phyloP scores from a whole-genome alignment of 2,329 filamentous ascomycete species.

The Nemania sp. region DNA sequence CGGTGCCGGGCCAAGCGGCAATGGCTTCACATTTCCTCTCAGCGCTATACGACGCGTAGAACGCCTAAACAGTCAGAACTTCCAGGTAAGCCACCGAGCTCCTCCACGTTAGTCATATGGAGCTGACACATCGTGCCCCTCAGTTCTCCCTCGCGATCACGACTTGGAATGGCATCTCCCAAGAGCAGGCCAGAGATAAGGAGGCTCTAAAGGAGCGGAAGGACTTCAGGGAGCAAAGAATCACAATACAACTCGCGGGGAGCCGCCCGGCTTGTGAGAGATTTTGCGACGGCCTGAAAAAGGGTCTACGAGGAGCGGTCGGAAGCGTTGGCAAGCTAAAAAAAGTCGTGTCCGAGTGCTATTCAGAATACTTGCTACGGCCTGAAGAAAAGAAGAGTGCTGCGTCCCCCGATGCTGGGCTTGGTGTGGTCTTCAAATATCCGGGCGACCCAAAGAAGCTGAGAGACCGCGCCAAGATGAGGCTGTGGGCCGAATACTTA shows the following conservation, averaged over 20 bases:
- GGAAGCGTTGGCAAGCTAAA: constrained; percentile 86
- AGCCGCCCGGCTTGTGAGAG: constrained; percentile 87
- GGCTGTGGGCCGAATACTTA: constrained; percentile 95
- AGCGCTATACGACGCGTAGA: constrained; percentile 92
- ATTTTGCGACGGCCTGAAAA: constrained; percentile 95
- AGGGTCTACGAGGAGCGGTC: constrained; percentile 81
- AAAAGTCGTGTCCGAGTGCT: constrained; percentile 79
- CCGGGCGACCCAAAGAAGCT: constrained; percentile 94
- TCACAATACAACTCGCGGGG: constrained; percentile 89
- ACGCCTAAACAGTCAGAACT: constrained; percentile 87
- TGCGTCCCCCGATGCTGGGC: constrained; percentile 83
- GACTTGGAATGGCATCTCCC: constrained; percentile 81
- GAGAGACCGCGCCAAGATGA: constrained; percentile 94
- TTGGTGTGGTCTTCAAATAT: constrained; percentile 91
- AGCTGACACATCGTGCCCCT: constrained; percentile 25
- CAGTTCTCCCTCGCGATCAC: constrained; percentile 91
- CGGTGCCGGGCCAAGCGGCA: constrained; percentile 87
- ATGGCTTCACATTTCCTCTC: constrained; percentile 92
- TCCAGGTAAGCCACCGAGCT: constrained; percentile 56
- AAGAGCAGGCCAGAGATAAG: constrained; percentile 52
- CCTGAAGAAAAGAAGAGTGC: constrained; percentile 64
- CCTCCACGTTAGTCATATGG: not conserved
- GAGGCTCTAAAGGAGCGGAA: constrained; percentile 46
- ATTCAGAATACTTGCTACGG: constrained; percentile 81
- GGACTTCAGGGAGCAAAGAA: constrained; percentile 69